phyloP scores from a whole-genome alignment of 192 early-diverging fungal genomes.

The Podila epigama region DNA sequence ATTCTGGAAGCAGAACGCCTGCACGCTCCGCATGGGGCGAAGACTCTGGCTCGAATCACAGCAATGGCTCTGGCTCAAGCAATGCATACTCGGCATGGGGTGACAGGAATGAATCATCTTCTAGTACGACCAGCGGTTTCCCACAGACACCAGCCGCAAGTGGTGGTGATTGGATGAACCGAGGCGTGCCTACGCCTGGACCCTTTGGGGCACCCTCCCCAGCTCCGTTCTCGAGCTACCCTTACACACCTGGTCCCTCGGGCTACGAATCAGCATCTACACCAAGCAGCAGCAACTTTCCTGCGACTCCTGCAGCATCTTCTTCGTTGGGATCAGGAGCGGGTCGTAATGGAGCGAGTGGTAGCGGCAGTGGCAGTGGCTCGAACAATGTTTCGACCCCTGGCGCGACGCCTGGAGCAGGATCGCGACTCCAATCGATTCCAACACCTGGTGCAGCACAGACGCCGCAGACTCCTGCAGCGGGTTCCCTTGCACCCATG shows the following conservation, averaged over 20 bases:
- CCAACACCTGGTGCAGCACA: slow-evolving; percentile 57
- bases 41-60: not conserved
- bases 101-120: slow-evolving; percentile 42
- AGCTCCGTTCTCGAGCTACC: slow-evolving; percentile 56
- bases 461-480: slow-evolving; percentile 54
- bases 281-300: slow-evolving; percentile 54
- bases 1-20: slow-evolving; percentile 58
- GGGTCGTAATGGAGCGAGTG: slow-evolving; percentile 6
- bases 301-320: slow-evolving; percentile 63
- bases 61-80: slow-evolving; percentile 15
- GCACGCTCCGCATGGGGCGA: slow-evolving; percentile 49
- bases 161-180: slow-evolving; percentile 44
- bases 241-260: slow-evolving; percentile 56
- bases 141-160: slow-evolving; percentile 49
- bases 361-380: slow-evolving; percentile 17
- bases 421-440: slow-evolving; percentile 45
- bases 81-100: slow-evolving; percentile 32
- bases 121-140: slow-evolving; percentile 42
- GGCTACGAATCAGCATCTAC: slow-evolving; percentile 61
- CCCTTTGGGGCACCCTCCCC: slow-evolving; percentile 54
- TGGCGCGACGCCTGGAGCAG: slow-evolving; percentile 36
- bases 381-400: slow-evolving; percentile 39
- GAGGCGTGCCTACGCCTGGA: slow-evolving; percentile 37
- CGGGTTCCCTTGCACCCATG: slow-evolving; percentile 52
- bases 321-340: slow-evolving; percentile 48